Evolutionary conservation across 345 rosid genomes (phyloP).

Genomic region (Corchorus olitorius): DNA sequence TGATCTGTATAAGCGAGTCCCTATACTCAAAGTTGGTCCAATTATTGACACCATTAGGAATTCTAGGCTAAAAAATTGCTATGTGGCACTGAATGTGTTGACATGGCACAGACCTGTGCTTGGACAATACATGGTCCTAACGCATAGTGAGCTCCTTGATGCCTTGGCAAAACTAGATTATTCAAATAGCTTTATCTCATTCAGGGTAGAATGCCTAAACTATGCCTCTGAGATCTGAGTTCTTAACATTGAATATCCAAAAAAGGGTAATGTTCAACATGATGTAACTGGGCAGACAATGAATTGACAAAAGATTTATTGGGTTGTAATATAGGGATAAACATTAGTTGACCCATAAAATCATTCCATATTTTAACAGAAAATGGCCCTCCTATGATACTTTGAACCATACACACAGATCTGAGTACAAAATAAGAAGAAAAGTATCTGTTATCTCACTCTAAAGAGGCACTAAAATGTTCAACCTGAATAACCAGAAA

Average conservation of each 20-base stretch:
- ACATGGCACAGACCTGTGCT: no score
- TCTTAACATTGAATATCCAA: neutral
- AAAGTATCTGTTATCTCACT: neutral
- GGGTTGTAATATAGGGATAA: neutral
- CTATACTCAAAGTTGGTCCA: no score
- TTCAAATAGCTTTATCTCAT: neutral
- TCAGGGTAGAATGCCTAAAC: neutral
- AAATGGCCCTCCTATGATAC: neutral
- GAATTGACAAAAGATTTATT: neutral
- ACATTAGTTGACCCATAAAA: neutral
- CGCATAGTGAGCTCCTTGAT: no score
- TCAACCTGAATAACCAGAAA: neutral
- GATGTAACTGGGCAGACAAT: neutral
- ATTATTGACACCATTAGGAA: no score
- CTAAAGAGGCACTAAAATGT: neutral
- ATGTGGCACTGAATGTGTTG: no score
- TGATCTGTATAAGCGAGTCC: no score
- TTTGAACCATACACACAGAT: neutral
- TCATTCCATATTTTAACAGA: neutral
- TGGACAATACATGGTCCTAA: no score
- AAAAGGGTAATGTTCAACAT: neutral
- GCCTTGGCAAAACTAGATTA: no score
- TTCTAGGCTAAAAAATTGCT: no score
- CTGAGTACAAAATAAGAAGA: neutral
- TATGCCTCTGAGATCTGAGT: neutral